These are phyloP conservation scores for Eutypella sp. DNA, from an alignment of 2,329 filamentous ascomycete genomes.

Conservation along the genomic window DNA sequence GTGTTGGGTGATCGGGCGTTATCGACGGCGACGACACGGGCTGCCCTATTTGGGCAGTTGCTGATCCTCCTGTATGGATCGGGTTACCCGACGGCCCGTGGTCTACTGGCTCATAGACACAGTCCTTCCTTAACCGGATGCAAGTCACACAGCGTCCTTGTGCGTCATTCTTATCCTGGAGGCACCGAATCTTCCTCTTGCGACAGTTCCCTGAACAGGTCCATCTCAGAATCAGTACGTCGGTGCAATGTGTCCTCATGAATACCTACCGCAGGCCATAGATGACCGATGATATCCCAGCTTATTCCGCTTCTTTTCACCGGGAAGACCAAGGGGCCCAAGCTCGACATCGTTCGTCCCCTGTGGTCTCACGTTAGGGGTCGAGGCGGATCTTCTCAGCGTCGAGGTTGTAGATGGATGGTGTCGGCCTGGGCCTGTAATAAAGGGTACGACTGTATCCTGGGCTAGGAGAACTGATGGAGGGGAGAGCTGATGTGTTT, in stretches of 20 bases:
- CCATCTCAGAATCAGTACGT: slow-evolving; percentile 9
- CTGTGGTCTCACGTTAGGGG: slow-evolving; percentile 41
- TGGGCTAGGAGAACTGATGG: slow-evolving; percentile 23
- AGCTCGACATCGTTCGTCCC: slow-evolving; percentile 32
- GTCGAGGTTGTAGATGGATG: slow-evolving; percentile 34
- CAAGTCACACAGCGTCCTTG: slow-evolving; percentile 85
- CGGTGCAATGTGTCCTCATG: not conserved
- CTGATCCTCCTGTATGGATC: slow-evolving; percentile 36
- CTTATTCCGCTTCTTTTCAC: slow-evolving; percentile 71
- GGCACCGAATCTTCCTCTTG: slow-evolving; percentile 87
- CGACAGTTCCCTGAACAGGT: slow-evolving; percentile 72
- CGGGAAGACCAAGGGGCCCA: slow-evolving; percentile 30
- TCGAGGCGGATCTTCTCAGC: slow-evolving; percentile 46
- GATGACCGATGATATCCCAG: slow-evolving; percentile 93
- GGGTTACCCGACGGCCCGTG: slow-evolving; percentile 51
- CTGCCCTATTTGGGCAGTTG: slow-evolving; percentile 37
- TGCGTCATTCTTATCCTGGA: slow-evolving; percentile 66
- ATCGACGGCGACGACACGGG: slow-evolving; percentile 45
- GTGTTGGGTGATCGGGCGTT: slow-evolving; percentile 36
- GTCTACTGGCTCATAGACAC: slow-evolving; percentile 86
- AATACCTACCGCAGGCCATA: slow-evolving; percentile 83
- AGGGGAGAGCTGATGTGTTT: slow-evolving; percentile 23
- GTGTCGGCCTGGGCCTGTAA: slow-evolving; percentile 34
- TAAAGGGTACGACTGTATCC: slow-evolving; percentile 27
- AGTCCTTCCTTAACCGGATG: slow-evolving; percentile 90